A percentile compares a stretch with the other conserved stretches of the same genome.
Evolutionary conservation across 2,329 filamentous ascomycete genomes (phyloP).

Genomic region (Phialophora chinensis): DNA sequence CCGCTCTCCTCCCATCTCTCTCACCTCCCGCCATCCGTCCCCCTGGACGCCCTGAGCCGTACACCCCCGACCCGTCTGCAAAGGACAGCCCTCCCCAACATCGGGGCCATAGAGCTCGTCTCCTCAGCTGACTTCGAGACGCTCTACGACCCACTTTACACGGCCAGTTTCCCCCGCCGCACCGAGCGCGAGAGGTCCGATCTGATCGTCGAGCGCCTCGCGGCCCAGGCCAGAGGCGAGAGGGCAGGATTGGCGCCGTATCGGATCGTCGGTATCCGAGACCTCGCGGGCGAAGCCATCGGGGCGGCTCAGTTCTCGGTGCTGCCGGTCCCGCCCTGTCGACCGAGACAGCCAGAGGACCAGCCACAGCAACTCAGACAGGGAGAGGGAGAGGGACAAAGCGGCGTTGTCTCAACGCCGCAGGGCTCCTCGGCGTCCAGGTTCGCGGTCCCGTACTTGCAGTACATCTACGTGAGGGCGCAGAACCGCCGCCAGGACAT

Average conservation of each 20-base stretch:
- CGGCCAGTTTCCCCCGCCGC: conserved; percentile 32
- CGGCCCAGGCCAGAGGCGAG: conserved; percentile 27
- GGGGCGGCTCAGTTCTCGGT: conserved; percentile 39
- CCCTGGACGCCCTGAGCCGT: conserved; percentile 26
- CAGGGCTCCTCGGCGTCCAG: neutral
- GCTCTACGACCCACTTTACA: conserved; percentile 35
- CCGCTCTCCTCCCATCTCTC: conserved; percentile 15
- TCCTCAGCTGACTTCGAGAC: conserved; percentile 29
- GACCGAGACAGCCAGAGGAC: neutral
- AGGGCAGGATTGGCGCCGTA: conserved; percentile 33
- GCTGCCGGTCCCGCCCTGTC: conserved; percentile 22
- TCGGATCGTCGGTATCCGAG: conserved; percentile 35
- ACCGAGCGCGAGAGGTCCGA: conserved; percentile 35
- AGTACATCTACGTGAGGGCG: conserved; percentile 37
- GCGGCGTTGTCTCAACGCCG: neutral
- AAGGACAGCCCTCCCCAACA: conserved; percentile 32
- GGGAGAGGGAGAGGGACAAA: neutral
- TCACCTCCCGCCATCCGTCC: conserved; percentile 18
- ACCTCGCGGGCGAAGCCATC: conserved; percentile 32
- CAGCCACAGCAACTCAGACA: neutral
- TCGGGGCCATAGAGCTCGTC: conserved; percentile 36
- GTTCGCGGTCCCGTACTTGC: conserved; percentile 36
- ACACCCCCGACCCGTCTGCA: conserved; percentile 23
- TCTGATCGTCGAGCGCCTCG: conserved; percentile 35
- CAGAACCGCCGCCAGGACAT: conserved; percentile 38